Percentiles rank a stretch among this genome's conserved stretches.
phyloP scores from a whole-genome alignment of 116 monocot species.

The Phalaenopsis hybrid region DNA sequence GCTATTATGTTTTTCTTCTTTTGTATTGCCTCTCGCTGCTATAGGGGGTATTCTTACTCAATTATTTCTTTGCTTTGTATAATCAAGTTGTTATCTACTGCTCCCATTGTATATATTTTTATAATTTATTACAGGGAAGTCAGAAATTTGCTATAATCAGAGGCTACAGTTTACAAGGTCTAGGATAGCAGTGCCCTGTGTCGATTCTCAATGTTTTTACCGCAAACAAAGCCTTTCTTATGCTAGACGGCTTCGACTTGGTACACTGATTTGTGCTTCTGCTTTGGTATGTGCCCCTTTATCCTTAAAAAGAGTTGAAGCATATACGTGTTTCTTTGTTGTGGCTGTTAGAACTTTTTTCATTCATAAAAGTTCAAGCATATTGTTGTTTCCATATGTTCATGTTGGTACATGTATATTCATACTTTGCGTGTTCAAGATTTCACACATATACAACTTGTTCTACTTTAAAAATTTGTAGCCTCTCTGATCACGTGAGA shows the following conservation, averaged over 20 bases:
- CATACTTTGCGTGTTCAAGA: background rate
- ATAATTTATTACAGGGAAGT: background rate
- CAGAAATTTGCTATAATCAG: background rate
- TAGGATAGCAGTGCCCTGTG: background rate
- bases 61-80: background rate
- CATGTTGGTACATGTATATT: background rate
- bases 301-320: background rate
- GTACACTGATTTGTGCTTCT: conserved; percentile 6
- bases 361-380: background rate
- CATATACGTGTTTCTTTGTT: background rate
- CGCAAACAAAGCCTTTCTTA: background rate
- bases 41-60: background rate
- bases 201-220: background rate
- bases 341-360: background rate
- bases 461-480: too few species aligned
- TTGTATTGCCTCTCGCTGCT: too few species aligned
- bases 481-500: too few species aligned
- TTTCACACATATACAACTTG: too few species aligned
- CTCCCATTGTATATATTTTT: background rate
- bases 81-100: background rate
- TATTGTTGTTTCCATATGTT: background rate
- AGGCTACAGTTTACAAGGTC: background rate
- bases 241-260: background rate
- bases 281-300: conserved; percentile 1
- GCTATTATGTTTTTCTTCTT: background rate